phyloP scores from a whole-genome alignment of 305 asterid species.

The Solanum hybrid region DNA sequence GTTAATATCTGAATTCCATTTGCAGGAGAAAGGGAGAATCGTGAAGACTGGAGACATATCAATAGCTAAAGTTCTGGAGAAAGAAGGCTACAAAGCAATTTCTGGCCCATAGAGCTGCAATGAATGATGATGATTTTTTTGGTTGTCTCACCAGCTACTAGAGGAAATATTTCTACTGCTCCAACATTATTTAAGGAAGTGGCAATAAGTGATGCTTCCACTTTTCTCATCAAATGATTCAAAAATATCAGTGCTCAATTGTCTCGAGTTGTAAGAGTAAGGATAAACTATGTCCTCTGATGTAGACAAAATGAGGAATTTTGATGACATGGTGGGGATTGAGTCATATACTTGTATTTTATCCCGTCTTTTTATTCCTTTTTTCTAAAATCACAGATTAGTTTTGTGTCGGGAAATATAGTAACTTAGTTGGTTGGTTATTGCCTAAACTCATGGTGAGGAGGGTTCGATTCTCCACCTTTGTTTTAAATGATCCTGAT shows the following conservation, averaged over 20 bases:
- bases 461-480: background rate
- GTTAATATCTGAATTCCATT: background rate
- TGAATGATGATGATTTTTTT: background rate
- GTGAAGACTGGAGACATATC: constrained; percentile 80
- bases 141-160: background rate
- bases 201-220: background rate
- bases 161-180: background rate
- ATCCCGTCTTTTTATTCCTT: background rate
- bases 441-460: background rate
- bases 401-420: background rate
- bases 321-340: background rate
- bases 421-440: background rate
- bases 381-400: background rate
- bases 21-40: constrained; percentile 57
- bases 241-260: background rate
- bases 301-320: background rate
- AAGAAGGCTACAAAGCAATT: constrained; percentile 74
- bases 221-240: background rate
- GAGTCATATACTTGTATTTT: background rate
- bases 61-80: constrained; percentile 62
- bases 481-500: background rate
- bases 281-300: background rate
- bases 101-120: constrained; percentile 22
- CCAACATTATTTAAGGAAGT: background rate
- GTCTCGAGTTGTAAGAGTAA: background rate